Evolutionary conservation across 139 green algal genomes (phyloP).

Genomic region (Pycnococcus provasolii): DNA sequence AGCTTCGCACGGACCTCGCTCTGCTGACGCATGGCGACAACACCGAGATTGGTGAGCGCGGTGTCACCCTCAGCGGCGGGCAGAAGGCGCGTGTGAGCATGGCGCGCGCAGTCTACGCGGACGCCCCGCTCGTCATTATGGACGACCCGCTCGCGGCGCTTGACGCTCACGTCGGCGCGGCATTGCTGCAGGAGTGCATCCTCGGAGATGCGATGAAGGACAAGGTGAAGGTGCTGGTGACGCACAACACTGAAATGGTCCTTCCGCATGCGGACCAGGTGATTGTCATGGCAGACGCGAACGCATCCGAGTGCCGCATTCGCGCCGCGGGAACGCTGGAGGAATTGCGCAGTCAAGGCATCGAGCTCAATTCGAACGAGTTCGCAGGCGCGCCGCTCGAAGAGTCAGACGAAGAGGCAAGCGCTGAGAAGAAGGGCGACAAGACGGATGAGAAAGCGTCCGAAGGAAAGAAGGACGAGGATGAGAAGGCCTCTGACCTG

Average conservation of each 20-base stretch:
- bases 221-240: slow-evolving; percentile 72
- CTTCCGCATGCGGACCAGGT: slow-evolving; percentile 67
- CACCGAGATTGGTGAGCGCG: slow-evolving; percentile 55
- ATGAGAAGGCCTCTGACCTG: slow-evolving; percentile 6
- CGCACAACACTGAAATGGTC: slow-evolving; percentile 74
- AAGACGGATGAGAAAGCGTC: slow-evolving; percentile 27
- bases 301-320: slow-evolving; percentile 22
- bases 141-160: slow-evolving; percentile 86
- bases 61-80: slow-evolving; percentile 52
- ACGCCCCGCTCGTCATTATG: slow-evolving; percentile 62
- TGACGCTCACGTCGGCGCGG: slow-evolving; percentile 65
- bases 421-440: slow-evolving; percentile 32
- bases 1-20: slow-evolving; percentile 41
- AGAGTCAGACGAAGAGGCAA: too few species aligned
- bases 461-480: slow-evolving; percentile 25
- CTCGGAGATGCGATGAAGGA: slow-evolving; percentile 25
- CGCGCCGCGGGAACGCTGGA: slow-evolving; percentile 13
- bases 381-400: too few species aligned
- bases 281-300: slow-evolving; percentile 67
- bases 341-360: not conserved
- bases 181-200: slow-evolving; percentile 75
- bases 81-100: slow-evolving; percentile 65
- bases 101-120: slow-evolving; percentile 56
- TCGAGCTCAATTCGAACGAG: too few species aligned
- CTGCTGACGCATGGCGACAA: slow-evolving; percentile 47